Percentiles rank a stretch among this genome's conserved stretches.
Evolutionary conservation across 768 basidiomycete species (phyloP).

Genomic region (Lentinula aciculospora): DNA sequence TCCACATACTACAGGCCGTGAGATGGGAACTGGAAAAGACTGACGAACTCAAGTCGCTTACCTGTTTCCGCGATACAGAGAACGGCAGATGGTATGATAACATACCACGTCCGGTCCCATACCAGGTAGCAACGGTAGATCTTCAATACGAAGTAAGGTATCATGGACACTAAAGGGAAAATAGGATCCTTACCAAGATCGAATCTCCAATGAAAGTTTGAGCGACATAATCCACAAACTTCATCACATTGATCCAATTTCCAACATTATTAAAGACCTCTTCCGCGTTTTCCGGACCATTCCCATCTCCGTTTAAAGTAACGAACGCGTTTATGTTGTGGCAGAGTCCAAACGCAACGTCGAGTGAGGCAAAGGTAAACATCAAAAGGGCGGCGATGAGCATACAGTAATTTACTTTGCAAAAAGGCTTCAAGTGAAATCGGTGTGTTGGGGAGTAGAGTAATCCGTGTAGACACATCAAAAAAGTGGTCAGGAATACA

Average conservation of each 20-base stretch:
- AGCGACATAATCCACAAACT: constrained; percentile 31
- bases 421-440: constrained; percentile 19
- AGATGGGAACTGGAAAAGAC: background rate
- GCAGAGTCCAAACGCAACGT: constrained; percentile 34
- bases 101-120: constrained; percentile 23
- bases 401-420: constrained; percentile 27
- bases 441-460: constrained; percentile 21
- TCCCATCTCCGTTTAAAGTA: constrained; percentile 14
- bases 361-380: constrained; percentile 33
- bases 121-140: constrained; percentile 34
- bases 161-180: background rate
- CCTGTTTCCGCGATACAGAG: constrained; percentile 33
- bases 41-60: constrained; percentile 7
- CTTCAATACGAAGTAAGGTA: constrained; percentile 11
- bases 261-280: constrained; percentile 28
- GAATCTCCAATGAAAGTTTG: constrained; percentile 39
- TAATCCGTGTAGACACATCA: constrained; percentile 24
- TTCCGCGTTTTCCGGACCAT: constrained; percentile 15
- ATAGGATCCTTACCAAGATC: constrained; percentile 27
- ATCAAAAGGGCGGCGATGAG: constrained; percentile 29
- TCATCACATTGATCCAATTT: constrained; percentile 36
- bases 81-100: constrained; percentile 23
- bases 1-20: constrained; percentile 22
- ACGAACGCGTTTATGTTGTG: constrained; percentile 38
- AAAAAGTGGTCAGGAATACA: constrained; percentile 31